Percentiles rank a stretch among this genome's conserved stretches.
Conservation (phyloP, 305 asterid genomes). For the Fraxinus albicans region DNA sequence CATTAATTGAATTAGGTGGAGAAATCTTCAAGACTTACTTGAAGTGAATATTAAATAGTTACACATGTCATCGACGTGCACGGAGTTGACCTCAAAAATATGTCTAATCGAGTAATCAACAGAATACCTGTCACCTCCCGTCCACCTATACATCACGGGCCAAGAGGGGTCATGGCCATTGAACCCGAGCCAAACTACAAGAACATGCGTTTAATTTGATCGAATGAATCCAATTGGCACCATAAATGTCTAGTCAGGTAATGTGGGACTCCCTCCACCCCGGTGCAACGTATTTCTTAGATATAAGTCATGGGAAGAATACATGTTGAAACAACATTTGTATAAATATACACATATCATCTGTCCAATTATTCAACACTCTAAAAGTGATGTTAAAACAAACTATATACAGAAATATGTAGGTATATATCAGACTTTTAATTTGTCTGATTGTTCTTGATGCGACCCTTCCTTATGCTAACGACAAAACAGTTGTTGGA, state of each 20-base stretch:
- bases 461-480: conserved; percentile 7
- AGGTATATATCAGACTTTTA: neutral
- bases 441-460: neutral
- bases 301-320: neutral
- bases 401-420: neutral
- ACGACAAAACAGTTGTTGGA: conserved; percentile 30
- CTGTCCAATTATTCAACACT: neutral
- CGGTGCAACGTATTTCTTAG: neutral
- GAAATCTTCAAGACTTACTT: neutral
- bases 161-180: neutral
- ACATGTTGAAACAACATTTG: neutral
- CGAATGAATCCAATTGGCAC: neutral
- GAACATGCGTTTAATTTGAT: too few species aligned
- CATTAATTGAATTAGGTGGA: neutral
- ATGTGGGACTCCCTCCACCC: neutral
- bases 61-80: neutral
- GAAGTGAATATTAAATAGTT: neutral
- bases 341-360: neutral
- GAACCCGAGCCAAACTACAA: neutral
- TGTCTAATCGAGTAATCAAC: neutral
- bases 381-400: neutral
- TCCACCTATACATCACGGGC: neutral
- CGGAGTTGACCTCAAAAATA: neutral
- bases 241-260: neutral
- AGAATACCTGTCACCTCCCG: neutral